Conservation (phyloP, 345 rosid species). For the Acer negundo region DNA sequence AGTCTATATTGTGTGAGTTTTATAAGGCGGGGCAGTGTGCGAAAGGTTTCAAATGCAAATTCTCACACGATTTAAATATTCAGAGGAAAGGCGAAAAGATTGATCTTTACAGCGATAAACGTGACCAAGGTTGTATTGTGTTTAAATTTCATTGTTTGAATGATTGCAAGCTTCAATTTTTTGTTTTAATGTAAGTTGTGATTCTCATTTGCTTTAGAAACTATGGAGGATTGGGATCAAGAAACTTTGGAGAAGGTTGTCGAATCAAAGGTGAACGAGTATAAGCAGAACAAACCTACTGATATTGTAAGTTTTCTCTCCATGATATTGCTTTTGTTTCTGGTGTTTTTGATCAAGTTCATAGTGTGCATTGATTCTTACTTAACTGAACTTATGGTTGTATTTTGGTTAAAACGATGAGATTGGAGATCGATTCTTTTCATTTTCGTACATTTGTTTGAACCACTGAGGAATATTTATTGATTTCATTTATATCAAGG, state of each 20-base stretch:
- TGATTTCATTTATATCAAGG: neutral
- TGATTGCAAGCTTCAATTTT: neutral
- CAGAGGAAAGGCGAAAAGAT: slow-evolving; percentile 78
- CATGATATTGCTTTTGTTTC: no score
- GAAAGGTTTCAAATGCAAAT: slow-evolving; percentile 74
- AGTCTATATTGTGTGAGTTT: slow-evolving; percentile 67
- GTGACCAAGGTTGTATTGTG: slow-evolving; percentile 43
- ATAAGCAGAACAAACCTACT: slow-evolving; percentile 67
- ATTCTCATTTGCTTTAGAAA: slow-evolving; percentile 30
- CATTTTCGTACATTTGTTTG: neutral
- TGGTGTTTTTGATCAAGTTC: neutral
- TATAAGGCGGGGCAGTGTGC: slow-evolving; percentile 67
- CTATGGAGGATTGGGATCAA: slow-evolving; percentile 83
- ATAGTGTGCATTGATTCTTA: neutral
- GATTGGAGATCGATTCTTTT: neutral
- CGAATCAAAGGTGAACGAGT: slow-evolving; percentile 59
- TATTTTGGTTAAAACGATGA: neutral
- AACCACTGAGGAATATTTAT: neutral
- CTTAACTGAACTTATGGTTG: neutral
- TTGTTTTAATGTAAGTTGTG: neutral
- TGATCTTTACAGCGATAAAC: slow-evolving; percentile 62
- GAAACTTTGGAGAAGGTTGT: slow-evolving; percentile 73
- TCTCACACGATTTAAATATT: slow-evolving; percentile 70
- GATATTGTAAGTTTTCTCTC: slow-evolving; percentile 52
- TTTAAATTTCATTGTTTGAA: neutral